Conservation (phyloP, 2,329 filamentous ascomycete genomes). For the Exophiala viscosa region DNA sequence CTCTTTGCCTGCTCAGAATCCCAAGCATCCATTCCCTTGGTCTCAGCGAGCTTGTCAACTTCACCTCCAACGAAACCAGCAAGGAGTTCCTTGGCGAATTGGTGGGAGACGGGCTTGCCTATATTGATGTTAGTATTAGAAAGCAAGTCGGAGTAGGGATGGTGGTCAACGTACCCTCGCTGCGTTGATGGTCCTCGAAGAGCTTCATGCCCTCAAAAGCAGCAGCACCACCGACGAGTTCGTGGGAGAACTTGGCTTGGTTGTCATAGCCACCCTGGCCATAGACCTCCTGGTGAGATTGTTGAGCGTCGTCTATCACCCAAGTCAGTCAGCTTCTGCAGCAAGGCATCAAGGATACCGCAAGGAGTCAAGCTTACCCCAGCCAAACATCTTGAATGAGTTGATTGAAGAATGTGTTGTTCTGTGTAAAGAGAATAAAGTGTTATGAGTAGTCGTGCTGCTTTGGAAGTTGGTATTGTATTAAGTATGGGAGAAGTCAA, state of each 20-base stretch:
- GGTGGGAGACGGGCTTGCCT: constrained; percentile 69
- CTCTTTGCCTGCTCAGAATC: constrained; percentile 58
- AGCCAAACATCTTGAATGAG: constrained; percentile 15
- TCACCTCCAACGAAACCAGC: constrained; percentile 69
- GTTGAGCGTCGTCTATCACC: constrained; percentile 48
- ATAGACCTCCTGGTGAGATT: constrained; percentile 55
- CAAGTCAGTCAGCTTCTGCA: constrained; percentile 4
- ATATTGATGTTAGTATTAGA: neutral
- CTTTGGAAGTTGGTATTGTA: neutral
- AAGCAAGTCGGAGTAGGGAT: neutral
- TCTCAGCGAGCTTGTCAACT: constrained; percentile 71
- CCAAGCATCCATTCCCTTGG: constrained; percentile 60
- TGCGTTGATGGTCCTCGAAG: constrained; percentile 71
- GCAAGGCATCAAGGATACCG: neutral
- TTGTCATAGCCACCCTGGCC: constrained; percentile 45
- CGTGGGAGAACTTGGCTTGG: constrained; percentile 65
- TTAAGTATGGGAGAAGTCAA: neutral
- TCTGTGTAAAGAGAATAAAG: neutral
- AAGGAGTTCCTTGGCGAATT: constrained; percentile 72
- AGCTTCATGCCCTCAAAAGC: constrained; percentile 77
- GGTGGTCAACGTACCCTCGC: constrained; percentile 53
- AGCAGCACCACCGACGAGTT: constrained; percentile 70
- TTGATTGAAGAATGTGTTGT: neutral
- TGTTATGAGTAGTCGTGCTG: neutral
- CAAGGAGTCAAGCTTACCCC: neutral